These are phyloP conservation scores for Oryza glumipatula DNA, from an alignment of 176 grass and related monocot species.

Conservation along the genomic window DNA sequence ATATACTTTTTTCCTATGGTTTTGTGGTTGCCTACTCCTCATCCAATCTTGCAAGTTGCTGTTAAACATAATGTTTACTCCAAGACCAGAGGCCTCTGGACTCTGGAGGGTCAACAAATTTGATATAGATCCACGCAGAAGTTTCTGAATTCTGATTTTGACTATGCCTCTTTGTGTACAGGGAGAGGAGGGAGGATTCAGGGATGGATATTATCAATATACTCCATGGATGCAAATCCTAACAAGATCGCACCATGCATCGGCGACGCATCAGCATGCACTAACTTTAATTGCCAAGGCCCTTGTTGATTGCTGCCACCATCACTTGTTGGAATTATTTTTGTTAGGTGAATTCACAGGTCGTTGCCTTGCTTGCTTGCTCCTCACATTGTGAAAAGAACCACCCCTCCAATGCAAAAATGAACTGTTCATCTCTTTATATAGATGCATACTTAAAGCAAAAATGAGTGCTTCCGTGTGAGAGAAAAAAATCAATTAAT, in stretches of 20 bases:
- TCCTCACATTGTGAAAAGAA: slow-evolving; percentile 16
- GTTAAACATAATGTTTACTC: not conserved
- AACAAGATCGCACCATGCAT: slow-evolving; percentile 47
- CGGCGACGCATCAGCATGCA: slow-evolving; percentile 51
- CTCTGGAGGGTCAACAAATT: slow-evolving; percentile 38
- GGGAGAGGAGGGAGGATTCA: not conserved
- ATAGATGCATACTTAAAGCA: slow-evolving; percentile 25
- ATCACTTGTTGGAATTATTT: slow-evolving; percentile 23
- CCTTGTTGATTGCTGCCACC: slow-evolving; percentile 20
- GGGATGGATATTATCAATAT: not conserved
- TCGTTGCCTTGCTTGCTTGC: not conserved
- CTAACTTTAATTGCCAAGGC: slow-evolving; percentile 37
- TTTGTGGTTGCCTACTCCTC: slow-evolving; percentile 34
- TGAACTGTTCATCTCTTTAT: slow-evolving; percentile 11
- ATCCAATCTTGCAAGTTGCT: not conserved
- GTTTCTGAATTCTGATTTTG: slow-evolving; percentile 31
- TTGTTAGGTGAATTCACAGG: slow-evolving; percentile 18
- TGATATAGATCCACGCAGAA: slow-evolving; percentile 9
- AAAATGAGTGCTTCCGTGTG: not conserved
- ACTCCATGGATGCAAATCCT: slow-evolving; percentile 49
- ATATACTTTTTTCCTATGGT: not conserved
- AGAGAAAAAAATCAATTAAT: not conserved
- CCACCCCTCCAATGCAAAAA: not conserved
- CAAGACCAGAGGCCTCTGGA: slow-evolving; percentile 6
- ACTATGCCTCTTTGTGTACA: slow-evolving; percentile 10